Evolutionary conservation across 2,329 filamentous ascomycete genomes (phyloP), one percentile per base, ranked within the genome.

Genomic region (Lasiodiplodia hormozganensis): DNA sequence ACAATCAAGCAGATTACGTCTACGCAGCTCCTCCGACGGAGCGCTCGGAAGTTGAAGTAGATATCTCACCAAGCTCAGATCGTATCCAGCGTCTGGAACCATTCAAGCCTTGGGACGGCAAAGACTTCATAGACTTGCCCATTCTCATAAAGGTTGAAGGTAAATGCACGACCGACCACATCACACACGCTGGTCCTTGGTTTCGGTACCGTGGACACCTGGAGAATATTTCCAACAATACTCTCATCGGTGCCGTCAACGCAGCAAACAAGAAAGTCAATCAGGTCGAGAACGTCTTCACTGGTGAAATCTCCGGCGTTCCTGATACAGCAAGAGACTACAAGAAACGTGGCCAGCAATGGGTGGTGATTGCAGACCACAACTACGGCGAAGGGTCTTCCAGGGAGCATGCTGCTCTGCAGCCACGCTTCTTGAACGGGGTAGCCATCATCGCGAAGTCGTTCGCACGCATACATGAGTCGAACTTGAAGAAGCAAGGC

Each of bases 401-500:
- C 71, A 94, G 96, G 88, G 96, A 99, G 87, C 96, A 99, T 82
- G 96, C 96, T 76, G 96, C 96, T 82, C 90, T 99, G 71, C 95
- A 99, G 87, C 96, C 96, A 79, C 91, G 96, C 81, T 94, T 98
- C 86, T 90, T 99, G 73, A 95, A 96, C 78, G 96, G 95, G 82
- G 89, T 97, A 77, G 95, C 95, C 78, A 97, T 99, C 86, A 96
- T 99, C 81, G 94, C 92, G 79, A 91, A 94, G 80, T 93, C 89
- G 73, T 99, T 99, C 81, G 96, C 96, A 78, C 96, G 96, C 92
- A 99, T 99, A 80, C 96, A 99, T 88, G 96, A 99, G 88, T 98
- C 96, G 86, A 99, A 99, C 89, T 85, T 99, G 86, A 99, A 99
- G 93, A 99, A 99, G 91, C 96, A 99, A 89, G 96, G 96, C 84